Evolutionary conservation across 768 basidiomycete species (phyloP).

Genomic region (Russula brevipes): DNA sequence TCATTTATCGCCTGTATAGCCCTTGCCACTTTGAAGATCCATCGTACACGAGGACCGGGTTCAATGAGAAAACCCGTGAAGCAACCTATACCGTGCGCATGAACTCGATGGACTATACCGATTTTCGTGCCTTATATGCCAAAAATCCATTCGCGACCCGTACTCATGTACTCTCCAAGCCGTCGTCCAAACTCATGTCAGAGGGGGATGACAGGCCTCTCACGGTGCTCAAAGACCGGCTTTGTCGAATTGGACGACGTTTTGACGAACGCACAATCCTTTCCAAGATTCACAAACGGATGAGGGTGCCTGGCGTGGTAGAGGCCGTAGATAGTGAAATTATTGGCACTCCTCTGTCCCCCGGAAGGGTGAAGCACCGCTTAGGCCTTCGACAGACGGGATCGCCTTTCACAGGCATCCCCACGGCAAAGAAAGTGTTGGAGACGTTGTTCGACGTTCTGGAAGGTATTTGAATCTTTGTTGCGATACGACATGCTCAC

Average conservation of each 20-base stretch:
- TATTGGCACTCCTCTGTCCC: not conserved
- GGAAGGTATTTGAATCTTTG: constrained; percentile 9
- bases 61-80: not conserved
- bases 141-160: not conserved
- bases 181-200: not conserved
- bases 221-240: not conserved
- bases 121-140: not conserved
- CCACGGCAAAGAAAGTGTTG: not conserved
- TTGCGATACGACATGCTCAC: constrained; percentile 8
- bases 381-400: constrained; percentile 2
- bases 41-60: not conserved
- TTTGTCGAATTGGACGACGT: not conserved
- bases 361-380: not conserved
- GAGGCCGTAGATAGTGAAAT: not conserved
- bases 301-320: constrained; percentile 5
- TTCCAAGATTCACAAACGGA: not conserved
- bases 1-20: not conserved
- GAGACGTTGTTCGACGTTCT: constrained; percentile 7
- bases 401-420: constrained; percentile 3
- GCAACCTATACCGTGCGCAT: not conserved
- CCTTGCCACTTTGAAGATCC: constrained; percentile 6
- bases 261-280: not conserved
- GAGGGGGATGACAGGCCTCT: not conserved
- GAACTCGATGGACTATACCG: not conserved
- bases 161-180: not conserved